Base-by-base conservation (phyloP, 2,329 filamentous ascomycete species). In the Clonostachys rosea region DNA sequence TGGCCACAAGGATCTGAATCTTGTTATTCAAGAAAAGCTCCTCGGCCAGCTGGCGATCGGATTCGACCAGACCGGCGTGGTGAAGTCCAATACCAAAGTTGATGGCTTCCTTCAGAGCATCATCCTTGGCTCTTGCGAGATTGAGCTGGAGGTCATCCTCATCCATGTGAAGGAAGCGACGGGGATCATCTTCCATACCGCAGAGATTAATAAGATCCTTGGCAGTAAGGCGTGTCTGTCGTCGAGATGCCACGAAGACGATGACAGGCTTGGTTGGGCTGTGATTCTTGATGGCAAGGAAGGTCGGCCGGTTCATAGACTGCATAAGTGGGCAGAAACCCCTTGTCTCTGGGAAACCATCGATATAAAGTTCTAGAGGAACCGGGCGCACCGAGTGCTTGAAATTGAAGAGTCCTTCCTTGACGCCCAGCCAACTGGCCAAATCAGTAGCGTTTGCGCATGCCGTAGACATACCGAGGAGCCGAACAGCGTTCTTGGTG, bases 281-380 rank as follows among this genome's bases (percentile, higher is more conserved):
- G 67, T 99, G 95, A 11, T 86, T 90, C 66, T 99, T 96, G 66
- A 99, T 94, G 1, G 94, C 94, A 34, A 97, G 73, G 68, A 97
- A 99, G 0, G 94, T 96, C 3, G 94, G 94, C 7, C 94, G 81
- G 61, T 99, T 99, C 94, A 99, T 99, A 1, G 91, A 95, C 68
- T 97, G 92, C 94, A 99, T 99, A 54, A 99, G 69, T 1, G 94
- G 91, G 58, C 92, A 97, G 71, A 99, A 99, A 1, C 94, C 94
- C 50, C 92, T 82, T 55, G 94, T 87, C 60, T 97, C 90, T 0
- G 94, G 91, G 62, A 99, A 99, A 0, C 94, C 95, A 63, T 99
- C 94, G 55, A 99, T 99, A 66, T 89, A 99, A 40, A 96, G 89
- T 64, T 99, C 92, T 37, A 99, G 69, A 0, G 95, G 94, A 10